Evolutionary conservation across 108 stramenopile species (phyloP), one percentile per base, ranked within the genome.

Genomic region (Nitzschia inconspicua): DNA sequence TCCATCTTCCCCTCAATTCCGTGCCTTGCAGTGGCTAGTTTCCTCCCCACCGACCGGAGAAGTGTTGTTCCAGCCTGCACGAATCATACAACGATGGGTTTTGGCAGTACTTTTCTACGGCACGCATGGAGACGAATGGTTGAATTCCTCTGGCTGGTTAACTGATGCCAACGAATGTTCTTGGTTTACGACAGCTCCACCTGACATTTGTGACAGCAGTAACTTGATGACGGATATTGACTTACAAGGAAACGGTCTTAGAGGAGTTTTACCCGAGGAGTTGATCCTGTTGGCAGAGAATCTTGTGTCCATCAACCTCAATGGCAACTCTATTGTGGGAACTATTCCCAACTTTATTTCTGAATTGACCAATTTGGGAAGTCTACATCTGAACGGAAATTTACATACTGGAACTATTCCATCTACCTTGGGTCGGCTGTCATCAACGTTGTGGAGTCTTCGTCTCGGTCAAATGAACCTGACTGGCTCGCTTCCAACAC

Each of bases 51-150:
- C 34, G 23, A 3, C 25, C 22, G 4, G 4, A 31, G 16, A 54
- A 54, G 30, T 31, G 22, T 16, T 14, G 16, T 10, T 47, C n/a
- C 14, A 57, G 40, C 26, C 13, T 18, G 30, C 29, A 27, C 59
- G 44, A 7, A 31, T 60, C 13, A 19, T 50, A 18, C 68, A 72
- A 39, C 36, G 63, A 29, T 72, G 58, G 19, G 63, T 46, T 4
- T 22, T 72, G 22, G 63, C 57, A 14, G 31, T 49, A 2, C 30
- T 72, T 4, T 72, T 58, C 26, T 72, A 63, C 43, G 4, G 7
- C 3, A 72, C 70, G 1, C 7, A 59, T 19, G 70, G 70, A 46
- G 48, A 65, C 2, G 9, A 52, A 13, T 72, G 70, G 70, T 9
- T 44, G 14, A 14, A 44, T 9, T 46, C 24, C 20, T 47, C 28